Evolutionary conservation across 192 early-diverging fungal species (phyloP).

Genomic region (Entrophospora sp.): DNA sequence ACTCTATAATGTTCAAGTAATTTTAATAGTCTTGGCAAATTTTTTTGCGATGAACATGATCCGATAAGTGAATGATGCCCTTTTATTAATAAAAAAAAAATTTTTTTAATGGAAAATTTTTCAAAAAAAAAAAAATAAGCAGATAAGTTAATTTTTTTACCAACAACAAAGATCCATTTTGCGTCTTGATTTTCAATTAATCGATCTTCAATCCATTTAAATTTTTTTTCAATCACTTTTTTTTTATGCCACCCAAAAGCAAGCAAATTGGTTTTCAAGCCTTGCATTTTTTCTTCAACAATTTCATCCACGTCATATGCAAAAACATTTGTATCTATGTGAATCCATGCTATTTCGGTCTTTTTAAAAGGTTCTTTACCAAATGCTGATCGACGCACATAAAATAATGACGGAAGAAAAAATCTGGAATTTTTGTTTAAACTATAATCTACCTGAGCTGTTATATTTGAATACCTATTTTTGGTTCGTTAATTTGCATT

Average conservation of each 20-base stretch:
- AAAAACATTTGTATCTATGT: background rate
- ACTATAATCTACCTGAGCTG: constrained; percentile 14
- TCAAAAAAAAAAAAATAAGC: too few relatives aligned
- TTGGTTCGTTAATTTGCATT: too few relatives aligned
- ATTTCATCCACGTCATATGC: background rate
- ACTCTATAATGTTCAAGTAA: constrained; percentile 2
- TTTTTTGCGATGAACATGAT: background rate
- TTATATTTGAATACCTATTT: constrained; percentile 10
- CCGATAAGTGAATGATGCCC: constrained; percentile 18
- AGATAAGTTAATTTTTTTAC: too few relatives aligned
- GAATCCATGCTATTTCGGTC: background rate
- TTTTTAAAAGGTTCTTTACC: background rate
- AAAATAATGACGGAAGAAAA: constrained; percentile 10
- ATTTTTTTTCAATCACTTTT: background rate
- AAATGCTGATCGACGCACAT: background rate
- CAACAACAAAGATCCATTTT: constrained; percentile 11
- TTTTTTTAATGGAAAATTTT: too few relatives aligned
- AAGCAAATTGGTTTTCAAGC: background rate
- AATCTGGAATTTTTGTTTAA: background rate
- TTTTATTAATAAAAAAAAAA: background rate
- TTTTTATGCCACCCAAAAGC: background rate
- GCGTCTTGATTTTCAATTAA: constrained; percentile 1
- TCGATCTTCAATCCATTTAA: constrained; percentile 11
- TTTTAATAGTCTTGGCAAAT: background rate
- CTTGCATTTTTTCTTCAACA: background rate